Evolutionary conservation across 257 asterid genomes (phyloP).

Genomic region (Nicotiana benthamiana): DNA sequence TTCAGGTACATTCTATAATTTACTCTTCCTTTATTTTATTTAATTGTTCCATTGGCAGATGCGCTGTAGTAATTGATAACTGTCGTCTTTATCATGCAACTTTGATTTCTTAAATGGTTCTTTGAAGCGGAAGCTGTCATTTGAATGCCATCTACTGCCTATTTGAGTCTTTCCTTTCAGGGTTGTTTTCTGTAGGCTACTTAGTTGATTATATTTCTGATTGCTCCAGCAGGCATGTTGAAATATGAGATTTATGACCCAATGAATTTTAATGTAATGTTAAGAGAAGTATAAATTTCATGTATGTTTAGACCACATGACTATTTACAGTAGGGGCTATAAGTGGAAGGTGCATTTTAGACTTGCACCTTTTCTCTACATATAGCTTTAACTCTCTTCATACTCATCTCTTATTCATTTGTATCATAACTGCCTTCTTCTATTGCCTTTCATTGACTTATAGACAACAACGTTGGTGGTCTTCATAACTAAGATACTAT

Average conservation of each 20-base stretch:
- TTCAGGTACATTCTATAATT: slow-evolving; percentile 42
- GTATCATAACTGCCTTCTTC: background rate
- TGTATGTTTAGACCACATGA: background rate
- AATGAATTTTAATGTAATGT: background rate
- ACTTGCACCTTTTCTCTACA: background rate
- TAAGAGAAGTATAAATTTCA: background rate
- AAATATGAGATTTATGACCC: background rate
- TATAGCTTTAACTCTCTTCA: background rate
- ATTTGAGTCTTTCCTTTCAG: background rate
- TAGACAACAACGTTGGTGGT: background rate
- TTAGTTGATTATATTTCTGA: background rate
- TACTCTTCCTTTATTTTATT: background rate
- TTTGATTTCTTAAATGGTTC: background rate
- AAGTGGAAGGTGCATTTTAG: background rate
- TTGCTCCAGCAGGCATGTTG: background rate
- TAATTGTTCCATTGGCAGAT: background rate
- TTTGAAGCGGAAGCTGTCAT: background rate
- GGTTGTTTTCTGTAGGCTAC: background rate
- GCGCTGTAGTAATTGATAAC: background rate
- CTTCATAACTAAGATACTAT: background rate
- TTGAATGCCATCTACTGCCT: slow-evolving; percentile 1
- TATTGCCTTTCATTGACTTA: background rate
- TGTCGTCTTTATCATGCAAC: background rate
- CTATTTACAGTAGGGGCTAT: background rate
- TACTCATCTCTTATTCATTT: background rate